Conservation (phyloP, 257 asterid genomes). For the Lycium barbarum region DNA sequence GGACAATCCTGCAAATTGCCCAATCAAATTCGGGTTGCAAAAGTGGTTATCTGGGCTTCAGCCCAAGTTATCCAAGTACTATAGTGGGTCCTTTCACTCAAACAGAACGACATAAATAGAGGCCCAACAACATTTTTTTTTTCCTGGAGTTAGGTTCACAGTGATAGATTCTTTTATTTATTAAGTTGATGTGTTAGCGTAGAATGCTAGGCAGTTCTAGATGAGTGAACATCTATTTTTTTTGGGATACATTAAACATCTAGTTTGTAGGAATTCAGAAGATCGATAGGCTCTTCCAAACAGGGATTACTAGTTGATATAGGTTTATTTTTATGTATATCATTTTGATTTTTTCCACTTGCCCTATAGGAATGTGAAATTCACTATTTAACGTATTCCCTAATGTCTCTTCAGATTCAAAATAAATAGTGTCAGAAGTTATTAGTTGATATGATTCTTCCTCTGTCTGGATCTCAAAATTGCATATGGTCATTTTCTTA, state of each 20-base stretch:
- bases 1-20: neutral
- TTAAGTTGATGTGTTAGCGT: conserved; percentile 14
- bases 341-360: conserved; percentile 18
- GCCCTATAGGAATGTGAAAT: neutral
- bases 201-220: conserved; percentile 24
- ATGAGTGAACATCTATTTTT: conserved; percentile 11
- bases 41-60: neutral
- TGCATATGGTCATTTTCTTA: neutral
- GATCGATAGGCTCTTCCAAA: neutral
- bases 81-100: neutral
- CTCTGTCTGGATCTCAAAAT: neutral
- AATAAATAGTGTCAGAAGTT: neutral
- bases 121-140: neutral
- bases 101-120: neutral
- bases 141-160: neutral
- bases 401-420: neutral
- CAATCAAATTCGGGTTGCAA: neutral
- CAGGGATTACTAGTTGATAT: conserved; percentile 21
- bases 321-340: conserved; percentile 13
- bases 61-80: conserved; percentile 4
- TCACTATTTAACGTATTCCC: neutral
- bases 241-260: neutral
- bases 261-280: conserved; percentile 18
- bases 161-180: conserved; percentile 8
- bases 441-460: neutral